Evolutionary conservation across 768 basidiomycete genomes (phyloP).

Genomic region (Sarcodon sp.): DNA sequence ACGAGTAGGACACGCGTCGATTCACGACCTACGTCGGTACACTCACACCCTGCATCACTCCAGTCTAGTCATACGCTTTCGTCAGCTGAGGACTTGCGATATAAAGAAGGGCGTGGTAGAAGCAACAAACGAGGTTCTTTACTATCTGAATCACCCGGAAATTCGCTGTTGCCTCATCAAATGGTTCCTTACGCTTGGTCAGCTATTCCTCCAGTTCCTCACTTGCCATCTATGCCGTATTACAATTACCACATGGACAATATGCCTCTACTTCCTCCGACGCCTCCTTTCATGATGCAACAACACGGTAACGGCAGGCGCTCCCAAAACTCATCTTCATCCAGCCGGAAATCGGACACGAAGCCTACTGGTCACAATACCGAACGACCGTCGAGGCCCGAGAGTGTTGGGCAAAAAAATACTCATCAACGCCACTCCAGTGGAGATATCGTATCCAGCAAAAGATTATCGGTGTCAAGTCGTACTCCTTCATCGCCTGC

Average conservation of each 20-base stretch:
- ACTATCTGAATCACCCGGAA: background rate
- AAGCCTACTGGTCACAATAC: background rate
- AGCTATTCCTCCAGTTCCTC: conserved; percentile 22
- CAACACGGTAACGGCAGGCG: conserved; percentile 32
- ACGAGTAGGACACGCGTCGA: background rate
- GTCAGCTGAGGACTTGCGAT: background rate
- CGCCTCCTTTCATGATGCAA: conserved; percentile 66
- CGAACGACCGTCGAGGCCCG: background rate
- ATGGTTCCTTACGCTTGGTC: background rate
- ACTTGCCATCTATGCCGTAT: conserved; percentile 17
- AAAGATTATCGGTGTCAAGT: too few relatives aligned
- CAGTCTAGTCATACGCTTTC: background rate
- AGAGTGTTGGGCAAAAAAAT: too few relatives aligned
- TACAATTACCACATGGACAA: conserved; percentile 31
- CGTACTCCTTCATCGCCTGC: too few relatives aligned
- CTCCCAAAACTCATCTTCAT: conserved; percentile 6
- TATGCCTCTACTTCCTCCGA: conserved; percentile 60
- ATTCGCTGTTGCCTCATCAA: background rate
- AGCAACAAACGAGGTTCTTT: background rate
- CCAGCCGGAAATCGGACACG: background rate
- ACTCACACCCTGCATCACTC: background rate
- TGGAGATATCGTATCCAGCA: too few relatives aligned
- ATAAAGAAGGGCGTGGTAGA: too few relatives aligned
- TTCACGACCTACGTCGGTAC: background rate
- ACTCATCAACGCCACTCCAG: too few relatives aligned